Percentiles rank a stretch among this genome's conserved stretches.
These are phyloP conservation scores for Aspergillus heteromorphus DNA, from an alignment of 495 filamentous ascomycete genomes.

Conservation along the genomic window DNA sequence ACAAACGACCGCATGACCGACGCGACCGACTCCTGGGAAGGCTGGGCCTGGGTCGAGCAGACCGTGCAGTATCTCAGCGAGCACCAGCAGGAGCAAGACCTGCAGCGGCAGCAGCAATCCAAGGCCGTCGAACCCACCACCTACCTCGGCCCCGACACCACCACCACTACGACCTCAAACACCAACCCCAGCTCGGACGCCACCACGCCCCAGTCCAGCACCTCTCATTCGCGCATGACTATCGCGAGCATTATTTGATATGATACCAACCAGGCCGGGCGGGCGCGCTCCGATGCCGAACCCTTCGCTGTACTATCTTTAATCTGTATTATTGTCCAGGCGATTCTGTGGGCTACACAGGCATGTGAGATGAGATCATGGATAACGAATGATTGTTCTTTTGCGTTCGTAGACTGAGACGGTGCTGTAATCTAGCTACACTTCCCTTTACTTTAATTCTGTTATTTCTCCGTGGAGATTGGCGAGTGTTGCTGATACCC, in stretches of 20 bases:
- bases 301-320: background rate
- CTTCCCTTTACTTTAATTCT: too few relatives aligned
- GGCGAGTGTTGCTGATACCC: too few relatives aligned
- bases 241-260: slow-evolving; percentile 71
- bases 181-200: slow-evolving; percentile 35
- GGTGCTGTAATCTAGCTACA: background rate
- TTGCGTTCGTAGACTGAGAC: background rate
- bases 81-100: slow-evolving; percentile 26
- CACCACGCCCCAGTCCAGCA: slow-evolving; percentile 30
- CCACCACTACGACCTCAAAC: too few relatives aligned
- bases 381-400: slow-evolving; percentile 12
- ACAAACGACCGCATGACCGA: background rate
- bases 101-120: slow-evolving; percentile 7
- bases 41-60: slow-evolving; percentile 50
- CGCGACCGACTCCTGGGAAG: slow-evolving; percentile 39
- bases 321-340: background rate
- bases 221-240: slow-evolving; percentile 58
- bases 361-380: slow-evolving; percentile 20
- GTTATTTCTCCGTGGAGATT: too few relatives aligned
- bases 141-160: slow-evolving; percentile 29
- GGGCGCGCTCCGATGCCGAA: too few relatives aligned
- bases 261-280: background rate
- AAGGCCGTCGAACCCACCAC: slow-evolving; percentile 24
- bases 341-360: background rate
- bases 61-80: slow-evolving; percentile 43